Evolutionary conservation across 495 filamentous ascomycete species (phyloP), one percentile per base, ranked within the genome.

Genomic region (Neurospora tetrasperma): DNA sequence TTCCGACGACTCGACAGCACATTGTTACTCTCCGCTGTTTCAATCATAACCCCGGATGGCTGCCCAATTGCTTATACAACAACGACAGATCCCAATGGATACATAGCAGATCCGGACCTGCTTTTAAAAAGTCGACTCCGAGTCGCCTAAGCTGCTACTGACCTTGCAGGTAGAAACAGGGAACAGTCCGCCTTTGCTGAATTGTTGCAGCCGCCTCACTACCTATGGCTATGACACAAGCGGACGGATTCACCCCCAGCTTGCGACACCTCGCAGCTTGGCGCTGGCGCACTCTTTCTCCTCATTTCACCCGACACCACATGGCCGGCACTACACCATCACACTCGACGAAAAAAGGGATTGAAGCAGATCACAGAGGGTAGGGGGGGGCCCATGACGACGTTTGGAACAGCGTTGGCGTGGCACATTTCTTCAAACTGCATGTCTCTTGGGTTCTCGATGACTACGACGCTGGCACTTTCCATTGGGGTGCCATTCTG

Each of bases 401-500:
- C 9, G 54, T 66, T 66, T 66, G 27, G 54, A 62, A 66, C 54
- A 66, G 54, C 18, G 54, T 27, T 66, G 54, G 54, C 54, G 27
- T 66, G 54, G 54, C 54, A 66, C 27, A 66, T 66, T 66, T 66
- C 54, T 66, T 66, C 54, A 66, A 66, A 66, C 12, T 27, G 27
- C 27, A 66, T 66, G 14, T 31, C 27, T 38, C 23, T 31, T 66
- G 27, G 27, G 27, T 31, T 66, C 54, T 66, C 54, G 54, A 66
- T 66, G 54, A 66, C 54, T 66, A 31, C 54, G 35, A 71, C 40
- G 69, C 38, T 76, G 75, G 71, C 75, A 69, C 71, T 69, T 71
- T 77, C 18, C 44, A 62, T 8, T 41, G 40, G 40, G 40, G 40
- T 11, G 9, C 40, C 46, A 62, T 8, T 59, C 46, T 54, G n/a